Conservation (phyloP, 2,329 filamentous ascomycete genomes). For the Penicillium occitanis region DNA sequence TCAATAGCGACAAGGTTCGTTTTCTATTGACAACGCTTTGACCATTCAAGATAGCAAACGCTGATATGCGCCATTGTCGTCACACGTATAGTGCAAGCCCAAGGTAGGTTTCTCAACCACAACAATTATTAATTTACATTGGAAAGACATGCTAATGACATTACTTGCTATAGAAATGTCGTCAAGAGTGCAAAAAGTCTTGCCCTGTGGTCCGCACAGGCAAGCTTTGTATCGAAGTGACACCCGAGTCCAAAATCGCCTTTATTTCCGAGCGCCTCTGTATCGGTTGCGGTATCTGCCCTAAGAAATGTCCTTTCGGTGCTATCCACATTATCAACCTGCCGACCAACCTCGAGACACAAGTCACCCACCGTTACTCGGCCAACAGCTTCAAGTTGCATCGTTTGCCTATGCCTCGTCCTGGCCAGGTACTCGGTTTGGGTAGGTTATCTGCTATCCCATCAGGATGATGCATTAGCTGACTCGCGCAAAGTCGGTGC, state of each 20-base stretch:
- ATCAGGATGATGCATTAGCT: background rate
- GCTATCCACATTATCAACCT: slow-evolving; percentile 99
- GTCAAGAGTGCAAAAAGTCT: slow-evolving; percentile 98
- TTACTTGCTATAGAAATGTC: slow-evolving; percentile 71
- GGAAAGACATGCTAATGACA: background rate
- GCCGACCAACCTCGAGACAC: slow-evolving; percentile 96
- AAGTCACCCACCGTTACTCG: slow-evolving; percentile 97
- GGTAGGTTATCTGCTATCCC: slow-evolving; percentile 10
- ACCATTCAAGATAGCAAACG: slow-evolving; percentile 3
- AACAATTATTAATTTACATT: no score
- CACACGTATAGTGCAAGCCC: slow-evolving; percentile 70
- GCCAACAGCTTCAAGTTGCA: slow-evolving; percentile 99
- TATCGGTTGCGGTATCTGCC: slow-evolving; percentile 99
- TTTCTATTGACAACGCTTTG: slow-evolving; percentile 24
- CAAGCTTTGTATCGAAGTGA: slow-evolving; percentile 96
- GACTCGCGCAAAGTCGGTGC: slow-evolving; percentile 67
- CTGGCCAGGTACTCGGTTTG: slow-evolving; percentile 90
- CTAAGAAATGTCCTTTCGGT: slow-evolving; percentile 98
- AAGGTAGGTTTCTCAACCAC: slow-evolving; percentile 60
- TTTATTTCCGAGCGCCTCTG: slow-evolving; percentile 97
- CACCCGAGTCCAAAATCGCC: slow-evolving; percentile 83
- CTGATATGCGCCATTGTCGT: background rate
- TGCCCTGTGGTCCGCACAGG: slow-evolving; percentile 96
- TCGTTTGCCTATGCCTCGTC: slow-evolving; percentile 89
- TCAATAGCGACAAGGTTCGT: slow-evolving; percentile 92